Conservation (phyloP, 2,329 filamentous ascomycete genomes). For the Pseudogymnoascus sp. region DNA sequence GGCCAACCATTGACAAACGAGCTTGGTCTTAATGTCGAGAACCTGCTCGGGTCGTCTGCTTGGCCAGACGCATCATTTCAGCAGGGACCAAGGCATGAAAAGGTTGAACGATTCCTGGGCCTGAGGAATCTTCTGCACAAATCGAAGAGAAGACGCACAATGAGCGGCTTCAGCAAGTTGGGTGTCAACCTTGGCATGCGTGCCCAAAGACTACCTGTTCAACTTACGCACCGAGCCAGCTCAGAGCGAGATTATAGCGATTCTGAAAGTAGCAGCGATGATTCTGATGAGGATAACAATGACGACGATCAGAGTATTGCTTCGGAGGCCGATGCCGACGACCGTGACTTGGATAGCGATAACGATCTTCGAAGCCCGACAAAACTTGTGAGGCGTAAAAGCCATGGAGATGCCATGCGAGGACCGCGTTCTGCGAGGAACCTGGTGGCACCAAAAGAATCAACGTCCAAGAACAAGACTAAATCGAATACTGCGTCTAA, state of each 20-base stretch:
- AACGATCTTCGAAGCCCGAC: conserved; percentile 8
- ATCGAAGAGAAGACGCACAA: conserved; percentile 34
- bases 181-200: conserved; percentile 65
- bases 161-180: conserved; percentile 35
- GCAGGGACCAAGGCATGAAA: conserved; percentile 38
- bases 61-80: conserved; percentile 47
- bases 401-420: conserved; percentile 33
- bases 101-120: conserved; percentile 41
- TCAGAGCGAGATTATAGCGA: conserved; percentile 38
- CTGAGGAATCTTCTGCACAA: conserved; percentile 54
- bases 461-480: conserved; percentile 11
- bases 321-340: conserved; percentile 35
- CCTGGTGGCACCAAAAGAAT: conserved; percentile 16
- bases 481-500: not conserved
- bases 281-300: conserved; percentile 28
- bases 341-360: conserved; percentile 27
- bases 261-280: conserved; percentile 27
- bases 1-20: conserved; percentile 28
- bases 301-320: conserved; percentile 31
- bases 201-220: conserved; percentile 56
- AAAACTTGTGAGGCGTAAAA: conserved; percentile 29
- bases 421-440: conserved; percentile 27
- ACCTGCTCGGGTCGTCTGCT: conserved; percentile 32
- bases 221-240: conserved; percentile 30
- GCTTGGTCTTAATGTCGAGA: conserved; percentile 35